These are phyloP conservation scores for Zygotorulaspora sp. DNA, from an alignment of 805 yeast genomes.

Conservation along the genomic window DNA sequence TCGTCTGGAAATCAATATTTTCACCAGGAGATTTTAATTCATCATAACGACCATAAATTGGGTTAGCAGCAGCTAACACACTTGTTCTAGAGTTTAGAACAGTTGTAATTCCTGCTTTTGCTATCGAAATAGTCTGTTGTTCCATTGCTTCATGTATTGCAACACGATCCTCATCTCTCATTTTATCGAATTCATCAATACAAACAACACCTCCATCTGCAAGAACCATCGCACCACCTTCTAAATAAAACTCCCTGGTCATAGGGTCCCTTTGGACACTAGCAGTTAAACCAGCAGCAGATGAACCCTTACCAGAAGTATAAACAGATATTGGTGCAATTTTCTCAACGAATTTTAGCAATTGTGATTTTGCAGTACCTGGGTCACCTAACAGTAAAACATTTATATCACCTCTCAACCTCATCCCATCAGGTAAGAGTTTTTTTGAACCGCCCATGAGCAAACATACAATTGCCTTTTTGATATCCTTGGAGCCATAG, in stretches of 20 bases:
- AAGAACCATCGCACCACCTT: conserved; percentile 99
- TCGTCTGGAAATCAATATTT: conserved; percentile 95
- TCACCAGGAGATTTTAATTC: conserved; percentile 96
- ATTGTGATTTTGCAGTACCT: conserved; percentile 97
- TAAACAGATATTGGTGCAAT: conserved; percentile 92
- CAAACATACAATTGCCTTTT: conserved; percentile 87
- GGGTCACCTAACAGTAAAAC: conserved; percentile 95
- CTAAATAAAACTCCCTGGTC: conserved; percentile 88
- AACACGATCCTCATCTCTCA: conserved; percentile 98
- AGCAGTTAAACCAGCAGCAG: conserved; percentile 99
- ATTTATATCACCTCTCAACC: conserved; percentile 95
- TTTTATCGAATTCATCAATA: conserved; percentile 98
- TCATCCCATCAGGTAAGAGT: conserved; percentile 89
- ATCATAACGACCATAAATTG: conserved; percentile 93
- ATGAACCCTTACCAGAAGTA: conserved; percentile 98
- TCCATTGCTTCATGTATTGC: conserved; percentile 99
- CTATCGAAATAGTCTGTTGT: conserved; percentile 97
- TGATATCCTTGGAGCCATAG: conserved; percentile 89
- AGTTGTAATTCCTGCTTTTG: conserved; percentile 98
- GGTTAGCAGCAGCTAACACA: conserved; percentile 97
- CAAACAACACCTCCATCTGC: conserved; percentile 99
- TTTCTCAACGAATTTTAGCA: conserved; percentile 91
- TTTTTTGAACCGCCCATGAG: conserved; percentile 94
- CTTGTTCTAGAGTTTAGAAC: conserved; percentile 93
- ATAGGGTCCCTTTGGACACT: conserved; percentile 88